A percentile compares a stretch with the other conserved stretches of the same genome.
phyloP scores from a whole-genome alignment of 1,139 yeast species.

The Kodamaea ohmeri region DNA sequence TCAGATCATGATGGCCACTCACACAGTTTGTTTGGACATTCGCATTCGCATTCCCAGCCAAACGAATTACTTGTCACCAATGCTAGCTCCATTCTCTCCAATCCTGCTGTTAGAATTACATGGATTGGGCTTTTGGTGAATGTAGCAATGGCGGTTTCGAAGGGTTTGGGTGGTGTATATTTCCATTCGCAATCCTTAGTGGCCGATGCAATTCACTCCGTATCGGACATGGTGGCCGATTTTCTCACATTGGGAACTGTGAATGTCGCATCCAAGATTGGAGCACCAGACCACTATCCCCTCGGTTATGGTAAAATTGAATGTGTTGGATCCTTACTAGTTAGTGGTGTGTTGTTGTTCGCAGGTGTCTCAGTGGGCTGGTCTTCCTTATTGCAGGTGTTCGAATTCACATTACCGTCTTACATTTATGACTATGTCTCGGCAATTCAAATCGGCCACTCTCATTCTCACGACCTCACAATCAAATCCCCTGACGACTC shows the following conservation, averaged over 20 bases:
- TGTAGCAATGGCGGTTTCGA: conserved; percentile 79
- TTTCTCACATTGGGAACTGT: conserved; percentile 87
- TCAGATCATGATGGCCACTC: conserved; percentile 9
- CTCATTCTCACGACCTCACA: conserved; percentile 41
- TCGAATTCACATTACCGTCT: conserved; percentile 66
- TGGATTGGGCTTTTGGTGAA: conserved; percentile 87
- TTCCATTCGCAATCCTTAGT: conserved; percentile 93
- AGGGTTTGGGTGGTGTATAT: conserved; percentile 83
- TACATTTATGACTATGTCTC: conserved; percentile 40
- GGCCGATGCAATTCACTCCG: conserved; percentile 93
- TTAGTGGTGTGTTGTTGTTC: conserved; percentile 72
- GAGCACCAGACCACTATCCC: conserved; percentile 63
- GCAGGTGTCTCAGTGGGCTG: conserved; percentile 94
- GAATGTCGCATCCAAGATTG: conserved; percentile 66
- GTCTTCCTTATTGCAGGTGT: conserved; percentile 70
- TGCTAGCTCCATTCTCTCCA: conserved; percentile 35
- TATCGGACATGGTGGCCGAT: conserved; percentile 87
- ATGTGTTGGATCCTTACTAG: conserved; percentile 86
- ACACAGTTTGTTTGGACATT: conserved; percentile 23
- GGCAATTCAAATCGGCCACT: conserved; percentile 51
- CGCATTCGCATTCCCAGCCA: conserved; percentile 39
- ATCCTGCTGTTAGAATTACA: conserved; percentile 91
- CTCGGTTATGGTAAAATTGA: conserved; percentile 92
- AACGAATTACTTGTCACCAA: conserved; percentile 38
- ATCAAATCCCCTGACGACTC: neutral